Evolutionary conservation across 495 filamentous ascomycete genomes (phyloP).

Genomic region (Barbatosphaeria neglecta): DNA sequence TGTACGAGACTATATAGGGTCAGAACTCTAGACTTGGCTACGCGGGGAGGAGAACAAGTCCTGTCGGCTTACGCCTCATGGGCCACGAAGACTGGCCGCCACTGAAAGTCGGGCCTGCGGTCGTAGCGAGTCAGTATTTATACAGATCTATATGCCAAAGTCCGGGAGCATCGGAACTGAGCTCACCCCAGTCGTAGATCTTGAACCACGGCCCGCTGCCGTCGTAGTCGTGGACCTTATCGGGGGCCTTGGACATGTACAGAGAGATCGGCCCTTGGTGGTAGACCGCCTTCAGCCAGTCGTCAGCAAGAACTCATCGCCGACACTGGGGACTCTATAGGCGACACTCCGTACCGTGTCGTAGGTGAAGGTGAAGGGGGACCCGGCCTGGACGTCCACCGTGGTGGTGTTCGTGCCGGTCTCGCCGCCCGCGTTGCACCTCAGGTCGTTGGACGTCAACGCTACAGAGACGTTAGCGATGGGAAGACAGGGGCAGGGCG

Average conservation of each 20-base stretch:
- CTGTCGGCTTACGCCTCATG: conserved; percentile 19
- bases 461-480: not conserved
- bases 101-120: conserved; percentile 19
- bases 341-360: conserved; percentile 22
- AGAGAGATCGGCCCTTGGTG: conserved; percentile 48
- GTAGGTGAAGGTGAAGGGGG: conserved; percentile 35
- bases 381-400: conserved; percentile 37
- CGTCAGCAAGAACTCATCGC: no score
- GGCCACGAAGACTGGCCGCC: conserved; percentile 25
- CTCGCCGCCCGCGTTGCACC: conserved; percentile 46
- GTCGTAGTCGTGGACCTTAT: conserved; percentile 29
- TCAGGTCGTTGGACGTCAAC: conserved; percentile 38
- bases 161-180: not conserved
- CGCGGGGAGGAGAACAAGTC: not conserved
- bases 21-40: no score
- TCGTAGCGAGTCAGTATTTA: not conserved
- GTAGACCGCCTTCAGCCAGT: conserved; percentile 44
- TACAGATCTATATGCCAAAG: not conserved
- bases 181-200: conserved; percentile 30
- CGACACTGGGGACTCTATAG: no score
- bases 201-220: conserved; percentile 46
- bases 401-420: conserved; percentile 34
- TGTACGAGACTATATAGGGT: conserved; percentile 26
- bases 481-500: no score
- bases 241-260: conserved; percentile 43